A percentile compares a stretch with the other conserved stretches of the same genome.
Conservation (phyloP, 208 protist species). For the Crithidia acanthocephali region DNA sequence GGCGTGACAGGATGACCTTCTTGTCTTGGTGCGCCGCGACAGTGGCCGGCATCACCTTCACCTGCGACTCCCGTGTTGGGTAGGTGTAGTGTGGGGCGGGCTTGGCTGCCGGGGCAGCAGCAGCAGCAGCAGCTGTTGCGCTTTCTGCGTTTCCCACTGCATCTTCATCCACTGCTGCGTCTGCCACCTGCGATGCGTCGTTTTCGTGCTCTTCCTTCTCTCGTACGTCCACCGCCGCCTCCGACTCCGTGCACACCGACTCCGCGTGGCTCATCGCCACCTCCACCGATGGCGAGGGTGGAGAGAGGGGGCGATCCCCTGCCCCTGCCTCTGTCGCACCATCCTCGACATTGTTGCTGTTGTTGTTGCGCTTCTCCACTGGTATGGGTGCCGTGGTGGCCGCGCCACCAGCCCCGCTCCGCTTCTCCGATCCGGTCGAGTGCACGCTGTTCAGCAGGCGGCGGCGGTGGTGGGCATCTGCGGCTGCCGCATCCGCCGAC, state of each 20-base stretch:
- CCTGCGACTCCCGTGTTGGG: background rate
- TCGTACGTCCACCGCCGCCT: background rate
- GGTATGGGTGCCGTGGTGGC: background rate
- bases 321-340: background rate
- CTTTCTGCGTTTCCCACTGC: background rate
- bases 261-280: background rate
- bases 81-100: conserved; percentile 1
- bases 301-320: background rate
- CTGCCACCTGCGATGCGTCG: background rate
- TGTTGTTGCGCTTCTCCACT: background rate
- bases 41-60: conserved; percentile 10
- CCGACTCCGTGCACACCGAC: background rate
- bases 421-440: background rate
- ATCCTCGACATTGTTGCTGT: background rate
- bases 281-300: background rate
- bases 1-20: conserved; percentile 28
- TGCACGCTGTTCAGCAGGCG: conserved; percentile 3
- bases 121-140: background rate
- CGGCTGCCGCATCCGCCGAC: background rate
- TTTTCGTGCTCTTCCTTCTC: background rate
- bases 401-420: background rate
- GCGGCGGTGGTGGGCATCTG: conserved; percentile 19
- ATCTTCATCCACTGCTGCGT: too few species aligned
- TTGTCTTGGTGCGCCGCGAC: conserved; percentile 19
- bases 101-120: background rate